Conservation (phyloP, 2,329 filamentous ascomycete species). For the Penicillium sp. region DNA sequence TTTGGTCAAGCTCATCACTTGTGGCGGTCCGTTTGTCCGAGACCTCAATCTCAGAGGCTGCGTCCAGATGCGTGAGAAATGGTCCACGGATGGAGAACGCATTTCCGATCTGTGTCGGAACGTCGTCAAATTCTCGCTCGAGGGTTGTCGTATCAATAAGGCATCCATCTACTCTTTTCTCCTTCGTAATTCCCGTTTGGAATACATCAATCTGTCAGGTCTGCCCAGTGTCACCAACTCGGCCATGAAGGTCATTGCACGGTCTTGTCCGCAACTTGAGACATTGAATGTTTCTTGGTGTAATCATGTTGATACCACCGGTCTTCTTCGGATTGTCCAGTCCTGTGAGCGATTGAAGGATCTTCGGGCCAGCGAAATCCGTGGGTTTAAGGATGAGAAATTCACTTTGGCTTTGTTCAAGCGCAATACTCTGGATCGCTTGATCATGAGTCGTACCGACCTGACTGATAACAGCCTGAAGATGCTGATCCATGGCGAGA, state of each 20-base stretch:
- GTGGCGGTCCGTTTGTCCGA: slow-evolving; percentile 84
- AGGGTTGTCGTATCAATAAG: slow-evolving; percentile 84
- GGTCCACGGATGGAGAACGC: slow-evolving; percentile 63
- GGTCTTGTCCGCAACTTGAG: slow-evolving; percentile 77
- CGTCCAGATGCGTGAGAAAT: slow-evolving; percentile 80
- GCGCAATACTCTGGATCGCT: slow-evolving; percentile 76
- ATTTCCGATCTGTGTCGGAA: slow-evolving; percentile 84
- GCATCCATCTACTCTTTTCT: slow-evolving; percentile 74
- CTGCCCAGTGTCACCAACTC: slow-evolving; percentile 72
- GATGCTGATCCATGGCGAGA: slow-evolving; percentile 69
- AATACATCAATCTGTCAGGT: slow-evolving; percentile 83
- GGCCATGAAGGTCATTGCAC: slow-evolving; percentile 80
- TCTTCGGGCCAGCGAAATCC: slow-evolving; percentile 76
- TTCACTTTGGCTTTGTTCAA: slow-evolving; percentile 73
- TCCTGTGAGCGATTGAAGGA: slow-evolving; percentile 72
- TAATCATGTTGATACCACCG: slow-evolving; percentile 74
- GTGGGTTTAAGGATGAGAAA: slow-evolving; percentile 70
- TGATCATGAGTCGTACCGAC: slow-evolving; percentile 74
- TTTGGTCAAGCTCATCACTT: slow-evolving; percentile 77
- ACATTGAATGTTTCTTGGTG: slow-evolving; percentile 92
- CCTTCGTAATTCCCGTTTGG: slow-evolving; percentile 71
- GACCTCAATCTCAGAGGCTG: slow-evolving; percentile 89
- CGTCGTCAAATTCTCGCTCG: slow-evolving; percentile 79
- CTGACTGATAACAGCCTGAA: slow-evolving; percentile 71
- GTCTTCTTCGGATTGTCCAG: slow-evolving; percentile 69